A percentile compares a stretch with the other conserved stretches of the same genome.
Conservation (phyloP, 2,329 filamentous ascomycete species). For the Pseudogymnoascus verrucosus region DNA sequence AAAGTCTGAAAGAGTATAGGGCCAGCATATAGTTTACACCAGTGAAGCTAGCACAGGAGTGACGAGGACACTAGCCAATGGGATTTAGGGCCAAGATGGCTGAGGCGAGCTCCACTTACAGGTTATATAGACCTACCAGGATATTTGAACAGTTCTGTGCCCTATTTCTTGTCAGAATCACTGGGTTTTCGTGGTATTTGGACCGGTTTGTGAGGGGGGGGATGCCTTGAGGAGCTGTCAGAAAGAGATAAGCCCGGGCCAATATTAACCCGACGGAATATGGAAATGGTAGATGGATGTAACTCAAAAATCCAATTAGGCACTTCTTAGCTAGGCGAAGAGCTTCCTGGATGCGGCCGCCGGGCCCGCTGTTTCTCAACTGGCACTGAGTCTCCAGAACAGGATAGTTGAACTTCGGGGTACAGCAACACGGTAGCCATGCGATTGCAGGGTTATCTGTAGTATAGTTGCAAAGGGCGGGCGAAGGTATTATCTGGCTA, state of each 20-base stretch:
- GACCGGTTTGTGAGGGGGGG: neutral
- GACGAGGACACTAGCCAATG: neutral
- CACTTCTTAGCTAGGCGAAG: neutral
- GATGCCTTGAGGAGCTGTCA: neutral
- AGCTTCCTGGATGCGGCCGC: neutral
- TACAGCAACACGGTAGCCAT: neutral
- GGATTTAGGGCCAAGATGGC: neutral
- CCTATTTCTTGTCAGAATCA: neutral
- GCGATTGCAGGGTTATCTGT: neutral
- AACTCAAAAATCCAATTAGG: neutral
- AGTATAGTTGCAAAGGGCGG: neutral
- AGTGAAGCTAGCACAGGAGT: neutral
- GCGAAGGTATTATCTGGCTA: too few relatives aligned
- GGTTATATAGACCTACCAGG: neutral
- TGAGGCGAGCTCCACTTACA: neutral
- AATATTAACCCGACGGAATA: neutral
- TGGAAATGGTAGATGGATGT: neutral
- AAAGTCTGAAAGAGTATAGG: neutral
- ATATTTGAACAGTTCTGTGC: neutral
- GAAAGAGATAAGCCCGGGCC: neutral
- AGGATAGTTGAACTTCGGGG: constrained; percentile 13
- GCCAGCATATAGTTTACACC: neutral
- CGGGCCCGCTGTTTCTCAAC: constrained; percentile 7
- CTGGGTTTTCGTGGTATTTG: neutral
- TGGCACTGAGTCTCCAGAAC: constrained; percentile 9